A percentile compares a stretch with the other conserved stretches of the same genome.
These are phyloP conservation scores for Suhomyces yuchorum DNA, from an alignment of 1,139 yeast genomes.

Conservation along the genomic window DNA sequence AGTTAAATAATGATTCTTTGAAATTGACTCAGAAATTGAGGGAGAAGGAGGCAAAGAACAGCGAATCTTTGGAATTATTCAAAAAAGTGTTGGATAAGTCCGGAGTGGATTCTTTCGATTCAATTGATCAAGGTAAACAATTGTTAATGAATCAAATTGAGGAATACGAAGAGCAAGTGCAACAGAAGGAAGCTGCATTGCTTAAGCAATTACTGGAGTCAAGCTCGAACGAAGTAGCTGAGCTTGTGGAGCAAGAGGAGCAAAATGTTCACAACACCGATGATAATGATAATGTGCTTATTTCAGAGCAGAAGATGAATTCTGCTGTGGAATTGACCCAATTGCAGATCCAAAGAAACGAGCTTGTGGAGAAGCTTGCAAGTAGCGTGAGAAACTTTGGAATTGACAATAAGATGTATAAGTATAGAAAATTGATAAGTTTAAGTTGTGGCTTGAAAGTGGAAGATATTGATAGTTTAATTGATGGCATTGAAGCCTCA, in stretches of 20 bases:
- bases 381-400: conserved; percentile 41
- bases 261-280: conserved; percentile 20
- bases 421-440: conserved; percentile 79
- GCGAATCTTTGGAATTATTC: conserved; percentile 19
- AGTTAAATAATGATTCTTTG: conserved; percentile 24
- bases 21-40: conserved; percentile 23
- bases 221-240: conserved; percentile 56
- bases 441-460: conserved; percentile 78
- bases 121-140: conserved; percentile 34
- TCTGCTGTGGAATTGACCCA: conserved; percentile 49
- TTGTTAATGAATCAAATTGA: conserved; percentile 25
- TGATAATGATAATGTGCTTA: conserved; percentile 20
- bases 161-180: conserved; percentile 32
- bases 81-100: conserved; percentile 22
- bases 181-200: conserved; percentile 38
- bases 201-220: conserved; percentile 29
- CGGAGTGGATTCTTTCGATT: conserved; percentile 29
- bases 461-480: conserved; percentile 73
- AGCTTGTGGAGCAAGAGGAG: conserved; percentile 49
- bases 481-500: conserved; percentile 50
- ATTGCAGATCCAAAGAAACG: conserved; percentile 54
- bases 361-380: conserved; percentile 42
- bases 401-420: conserved; percentile 62
- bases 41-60: conserved; percentile 24
- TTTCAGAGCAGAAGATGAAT: conserved; percentile 26